phyloP scores from a whole-genome alignment of 768 basidiomycete genomes.

The Psilocybe sp. region DNA sequence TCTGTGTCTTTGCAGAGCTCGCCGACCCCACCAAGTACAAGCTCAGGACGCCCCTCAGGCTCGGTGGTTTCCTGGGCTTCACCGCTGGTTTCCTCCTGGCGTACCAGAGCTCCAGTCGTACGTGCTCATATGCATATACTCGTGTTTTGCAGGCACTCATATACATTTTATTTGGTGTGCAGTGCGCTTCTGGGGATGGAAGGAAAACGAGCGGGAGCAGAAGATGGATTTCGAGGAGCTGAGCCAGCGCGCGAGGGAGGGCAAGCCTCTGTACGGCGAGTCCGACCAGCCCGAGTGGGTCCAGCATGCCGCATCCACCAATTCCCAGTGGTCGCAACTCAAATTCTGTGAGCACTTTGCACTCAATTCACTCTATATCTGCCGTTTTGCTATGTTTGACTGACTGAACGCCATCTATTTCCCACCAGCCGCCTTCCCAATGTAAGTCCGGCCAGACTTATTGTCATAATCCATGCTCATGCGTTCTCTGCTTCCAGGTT shows the following conservation, averaged over 20 bases:
- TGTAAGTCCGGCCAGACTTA: constrained; percentile 41
- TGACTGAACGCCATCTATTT: neutral
- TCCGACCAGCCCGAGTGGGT: constrained; percentile 83
- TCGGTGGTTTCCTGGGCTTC: constrained; percentile 81
- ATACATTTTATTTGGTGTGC: constrained; percentile 8
- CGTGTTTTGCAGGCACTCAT: neutral
- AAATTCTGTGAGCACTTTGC: constrained; percentile 84
- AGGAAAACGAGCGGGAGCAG: constrained; percentile 83
- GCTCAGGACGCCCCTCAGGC: constrained; percentile 35
- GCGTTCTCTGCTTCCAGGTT: constrained; percentile 54
- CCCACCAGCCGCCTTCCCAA: constrained; percentile 64
- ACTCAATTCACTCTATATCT: constrained; percentile 4
- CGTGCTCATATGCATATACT: constrained; percentile 32
- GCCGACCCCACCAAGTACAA: constrained; percentile 41
- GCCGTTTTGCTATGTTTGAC: constrained; percentile 4
- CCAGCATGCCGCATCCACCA: constrained; percentile 81
- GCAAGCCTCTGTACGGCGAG: constrained; percentile 84
- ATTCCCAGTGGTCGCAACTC: constrained; percentile 91
- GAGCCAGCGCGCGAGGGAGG: constrained; percentile 66
- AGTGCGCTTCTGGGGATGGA: constrained; percentile 97
- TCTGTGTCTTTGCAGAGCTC: constrained; percentile 33
- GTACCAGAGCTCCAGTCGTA: constrained; percentile 88
- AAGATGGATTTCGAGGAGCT: constrained; percentile 77
- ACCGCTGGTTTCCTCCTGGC: constrained; percentile 89
- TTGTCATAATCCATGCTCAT: constrained; percentile 10